Evolutionary conservation across 148 eudicot genomes (phyloP).

Genomic region (Hydrangea macrophylla): DNA sequence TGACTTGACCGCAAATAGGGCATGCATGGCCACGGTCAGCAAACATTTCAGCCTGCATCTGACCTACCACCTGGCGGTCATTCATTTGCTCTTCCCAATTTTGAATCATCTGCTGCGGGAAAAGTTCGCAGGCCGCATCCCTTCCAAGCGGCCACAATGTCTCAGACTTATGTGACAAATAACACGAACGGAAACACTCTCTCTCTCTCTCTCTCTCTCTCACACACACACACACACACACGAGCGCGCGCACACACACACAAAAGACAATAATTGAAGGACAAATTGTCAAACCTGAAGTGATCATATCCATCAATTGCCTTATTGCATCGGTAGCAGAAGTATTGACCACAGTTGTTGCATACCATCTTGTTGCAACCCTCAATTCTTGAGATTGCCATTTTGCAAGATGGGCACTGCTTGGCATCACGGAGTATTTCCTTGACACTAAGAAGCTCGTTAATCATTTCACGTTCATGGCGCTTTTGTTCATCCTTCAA

Average conservation of each 20-base stretch:
- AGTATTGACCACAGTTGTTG: conserved; percentile 60
- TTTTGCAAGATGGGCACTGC: conserved; percentile 88
- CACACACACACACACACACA: too few relatives aligned
- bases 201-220: too few relatives aligned
- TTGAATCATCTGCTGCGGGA: conserved; percentile 53
- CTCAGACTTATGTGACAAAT: background rate
- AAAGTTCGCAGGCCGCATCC: conserved; percentile 67
- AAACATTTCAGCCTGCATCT: conserved; percentile 44
- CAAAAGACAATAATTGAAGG: background rate
- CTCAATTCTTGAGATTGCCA: conserved; percentile 84
- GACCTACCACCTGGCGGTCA: conserved; percentile 50
- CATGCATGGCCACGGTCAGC: conserved; percentile 47
- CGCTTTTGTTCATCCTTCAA: conserved; percentile 47
- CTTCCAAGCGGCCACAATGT: conserved; percentile 28
- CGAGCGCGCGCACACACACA: background rate
- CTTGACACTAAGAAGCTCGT: conserved; percentile 68
- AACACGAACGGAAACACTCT: too few relatives aligned
- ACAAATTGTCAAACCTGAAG: conserved; percentile 50
- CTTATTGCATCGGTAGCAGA: conserved; percentile 80
- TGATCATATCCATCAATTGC: conserved; percentile 82
- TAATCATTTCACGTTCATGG: conserved; percentile 68
- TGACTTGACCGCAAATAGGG: conserved; percentile 68
- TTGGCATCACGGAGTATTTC: conserved; percentile 72
- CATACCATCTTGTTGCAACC: conserved; percentile 98
- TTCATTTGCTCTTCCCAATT: conserved; percentile 64